Percentiles rank a stretch among this genome's conserved stretches.
Evolutionary conservation across 1,284 basidiomycete genomes (phyloP).

Genomic region (Cerrena zonata): DNA sequence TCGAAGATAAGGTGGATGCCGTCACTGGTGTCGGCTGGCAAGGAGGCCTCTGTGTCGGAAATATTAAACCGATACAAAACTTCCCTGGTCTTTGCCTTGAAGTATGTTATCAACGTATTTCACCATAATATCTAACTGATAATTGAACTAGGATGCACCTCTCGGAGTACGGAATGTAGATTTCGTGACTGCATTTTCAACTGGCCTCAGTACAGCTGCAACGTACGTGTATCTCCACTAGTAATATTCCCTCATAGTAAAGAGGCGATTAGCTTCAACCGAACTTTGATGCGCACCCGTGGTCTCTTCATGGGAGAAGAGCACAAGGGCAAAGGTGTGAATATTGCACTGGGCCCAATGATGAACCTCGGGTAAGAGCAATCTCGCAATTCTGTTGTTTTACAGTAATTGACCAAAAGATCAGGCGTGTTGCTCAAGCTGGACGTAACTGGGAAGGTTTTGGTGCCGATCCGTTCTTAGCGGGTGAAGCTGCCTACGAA

Average conservation of each 20-base stretch:
- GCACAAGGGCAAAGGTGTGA: slow-evolving; percentile 74
- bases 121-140: not conserved
- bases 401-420: not conserved
- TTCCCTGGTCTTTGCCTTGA: slow-evolving; percentile 66
- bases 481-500: slow-evolving; percentile 67
- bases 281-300: slow-evolving; percentile 61
- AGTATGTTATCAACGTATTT: slow-evolving; percentile 21
- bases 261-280: slow-evolving; percentile 45
- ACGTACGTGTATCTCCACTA: slow-evolving; percentile 32
- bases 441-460: slow-evolving; percentile 87
- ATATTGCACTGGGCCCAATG: slow-evolving; percentile 60
- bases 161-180: slow-evolving; percentile 40
- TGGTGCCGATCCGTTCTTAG: slow-evolving; percentile 71
- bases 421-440: slow-evolving; percentile 46
- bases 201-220: slow-evolving; percentile 51
- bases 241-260: not conserved
- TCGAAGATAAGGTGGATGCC: slow-evolving; percentile 39
- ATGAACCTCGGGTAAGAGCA: slow-evolving; percentile 57
- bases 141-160: slow-evolving; percentile 39
- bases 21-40: slow-evolving; percentile 43
- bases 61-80: slow-evolving; percentile 32
- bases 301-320: slow-evolving; percentile 75
- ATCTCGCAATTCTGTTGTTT: not conserved
- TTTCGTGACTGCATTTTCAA: slow-evolving; percentile 57
- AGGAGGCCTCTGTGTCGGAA: slow-evolving; percentile 38